Conservation (phyloP, 331 rosid species). For the Acacia concinna region DNA sequence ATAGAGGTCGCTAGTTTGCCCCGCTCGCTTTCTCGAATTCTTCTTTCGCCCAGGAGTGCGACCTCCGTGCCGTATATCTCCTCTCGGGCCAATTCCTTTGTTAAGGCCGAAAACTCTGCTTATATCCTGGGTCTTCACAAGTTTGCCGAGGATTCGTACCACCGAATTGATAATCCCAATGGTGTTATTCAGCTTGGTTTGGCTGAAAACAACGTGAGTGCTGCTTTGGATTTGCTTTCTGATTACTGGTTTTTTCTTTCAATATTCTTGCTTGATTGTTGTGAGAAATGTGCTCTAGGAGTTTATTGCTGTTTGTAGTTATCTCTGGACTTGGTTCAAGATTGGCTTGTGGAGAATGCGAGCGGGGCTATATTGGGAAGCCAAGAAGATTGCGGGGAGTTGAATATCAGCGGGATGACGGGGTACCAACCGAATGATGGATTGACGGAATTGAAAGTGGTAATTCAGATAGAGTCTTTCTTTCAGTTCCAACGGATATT, state of each 20-base stretch:
- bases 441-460: conserved; percentile 41
- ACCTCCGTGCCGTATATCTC: conserved; percentile 55
- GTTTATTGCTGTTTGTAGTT: neutral
- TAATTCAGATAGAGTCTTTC: neutral
- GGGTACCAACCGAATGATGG: conserved; percentile 38
- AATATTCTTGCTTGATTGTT: neutral
- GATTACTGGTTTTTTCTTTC: neutral
- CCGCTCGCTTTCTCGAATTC: conserved; percentile 57
- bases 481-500: neutral
- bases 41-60: conserved; percentile 45
- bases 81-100: conserved; percentile 50
- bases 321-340: conserved; percentile 11
- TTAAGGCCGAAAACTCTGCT: conserved; percentile 47
- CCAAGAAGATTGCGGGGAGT: conserved; percentile 19
- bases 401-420: conserved; percentile 23
- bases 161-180: conserved; percentile 54
- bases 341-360: conserved; percentile 17
- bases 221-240: neutral
- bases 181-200: conserved; percentile 76
- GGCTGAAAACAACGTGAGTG: conserved; percentile 72
- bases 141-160: conserved; percentile 62
- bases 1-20: conserved; percentile 44
- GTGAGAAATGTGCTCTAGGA: neutral
- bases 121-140: conserved; percentile 51
- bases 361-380: conserved; percentile 11